Conservation (phyloP, 2,329 filamentous ascomycete species). For the Pezicula carpinea region DNA sequence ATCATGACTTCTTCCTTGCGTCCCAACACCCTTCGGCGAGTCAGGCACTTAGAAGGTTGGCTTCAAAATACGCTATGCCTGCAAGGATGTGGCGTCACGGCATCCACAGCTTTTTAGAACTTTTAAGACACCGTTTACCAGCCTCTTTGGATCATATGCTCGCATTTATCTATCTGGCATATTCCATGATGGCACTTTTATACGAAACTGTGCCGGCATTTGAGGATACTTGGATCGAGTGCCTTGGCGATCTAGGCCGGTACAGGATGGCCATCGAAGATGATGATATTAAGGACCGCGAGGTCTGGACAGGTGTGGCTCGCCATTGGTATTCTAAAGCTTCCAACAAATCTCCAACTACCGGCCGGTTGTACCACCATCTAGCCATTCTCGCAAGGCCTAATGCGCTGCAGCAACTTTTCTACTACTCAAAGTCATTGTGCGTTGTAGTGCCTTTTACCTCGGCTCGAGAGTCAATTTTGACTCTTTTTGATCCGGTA, state of each 20-base stretch:
- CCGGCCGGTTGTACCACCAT: conserved; percentile 83
- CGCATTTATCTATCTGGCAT: conserved; percentile 82
- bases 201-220: conserved; percentile 83
- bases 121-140: conserved; percentile 70
- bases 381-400: conserved; percentile 72
- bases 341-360: conserved; percentile 68
- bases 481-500: conserved; percentile 59
- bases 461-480: conserved; percentile 60
- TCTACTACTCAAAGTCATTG: conserved; percentile 63
- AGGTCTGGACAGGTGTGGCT: conserved; percentile 77
- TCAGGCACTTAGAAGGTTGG: conserved; percentile 60
- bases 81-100: conserved; percentile 88
- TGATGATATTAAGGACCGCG: conserved; percentile 66
- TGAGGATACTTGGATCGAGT: conserved; percentile 81
- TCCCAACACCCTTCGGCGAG: conserved; percentile 80
- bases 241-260: conserved; percentile 74
- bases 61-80: conserved; percentile 84
- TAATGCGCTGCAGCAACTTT: conserved; percentile 63
- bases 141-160: conserved; percentile 83
- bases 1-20: conserved; percentile 82
- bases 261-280: conserved; percentile 89
- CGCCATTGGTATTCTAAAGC: conserved; percentile 75
- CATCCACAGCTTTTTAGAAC: conserved; percentile 79
- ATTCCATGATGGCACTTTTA: conserved; percentile 82
- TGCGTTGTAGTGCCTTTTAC: conserved; percentile 56